phyloP scores from a whole-genome alignment of 768 basidiomycete species.

The Udeniomyces megalosporus region DNA sequence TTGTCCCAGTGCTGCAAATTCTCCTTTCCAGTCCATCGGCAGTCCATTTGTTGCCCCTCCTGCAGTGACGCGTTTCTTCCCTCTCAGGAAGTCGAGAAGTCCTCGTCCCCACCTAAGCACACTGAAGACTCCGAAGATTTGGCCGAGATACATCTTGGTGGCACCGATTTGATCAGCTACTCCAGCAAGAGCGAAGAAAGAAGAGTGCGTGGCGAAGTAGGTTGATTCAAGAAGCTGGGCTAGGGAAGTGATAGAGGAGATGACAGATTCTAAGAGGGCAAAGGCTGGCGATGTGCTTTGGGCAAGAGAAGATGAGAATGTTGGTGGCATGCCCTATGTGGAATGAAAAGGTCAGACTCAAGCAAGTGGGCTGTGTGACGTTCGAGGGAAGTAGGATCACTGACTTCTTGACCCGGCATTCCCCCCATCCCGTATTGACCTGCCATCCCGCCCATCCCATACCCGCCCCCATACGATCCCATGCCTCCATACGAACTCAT shows the following conservation, averaged over 20 bases:
- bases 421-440: slow-evolving; percentile 28
- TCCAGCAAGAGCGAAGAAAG: slow-evolving; percentile 61
- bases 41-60: neutral
- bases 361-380: slow-evolving; percentile 6
- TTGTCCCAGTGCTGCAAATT: slow-evolving; percentile 9
- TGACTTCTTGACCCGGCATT: slow-evolving; percentile 34
- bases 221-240: slow-evolving; percentile 96
- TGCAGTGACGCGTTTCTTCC: slow-evolving; percentile 23
- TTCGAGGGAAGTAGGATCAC: slow-evolving; percentile 27
- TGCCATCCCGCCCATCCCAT: slow-evolving; percentile 20
- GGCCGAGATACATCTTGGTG: slow-evolving; percentile 78
- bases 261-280: slow-evolving; percentile 78
- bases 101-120: slow-evolving; percentile 40
- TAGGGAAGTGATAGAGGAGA: slow-evolving; percentile 84
- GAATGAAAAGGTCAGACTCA: neutral
- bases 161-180: slow-evolving; percentile 90
- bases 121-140: slow-evolving; percentile 82
- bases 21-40: slow-evolving; percentile 6
- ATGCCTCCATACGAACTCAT: slow-evolving; percentile 37
- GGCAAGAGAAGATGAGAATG: slow-evolving; percentile 76
- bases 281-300: slow-evolving; percentile 83
- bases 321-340: slow-evolving; percentile 38
- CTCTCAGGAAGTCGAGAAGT: slow-evolving; percentile 46
- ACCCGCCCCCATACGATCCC: slow-evolving; percentile 35
- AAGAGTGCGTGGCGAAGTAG: slow-evolving; percentile 91